Evolutionary conservation across 257 asterid species (phyloP).

Genomic region (Agastache rugosa): DNA sequence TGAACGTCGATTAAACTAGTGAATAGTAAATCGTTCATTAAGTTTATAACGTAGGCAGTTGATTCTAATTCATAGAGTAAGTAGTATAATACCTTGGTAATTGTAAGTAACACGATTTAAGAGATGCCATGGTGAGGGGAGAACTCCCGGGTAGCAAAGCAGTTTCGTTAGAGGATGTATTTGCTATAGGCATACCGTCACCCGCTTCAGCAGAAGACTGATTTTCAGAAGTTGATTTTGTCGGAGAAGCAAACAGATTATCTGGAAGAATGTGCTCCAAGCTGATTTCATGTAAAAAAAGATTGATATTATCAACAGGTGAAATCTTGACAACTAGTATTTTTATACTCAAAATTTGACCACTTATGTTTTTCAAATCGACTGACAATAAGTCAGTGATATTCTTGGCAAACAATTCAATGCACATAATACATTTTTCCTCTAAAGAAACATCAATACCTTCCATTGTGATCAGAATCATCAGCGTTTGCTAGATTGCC

Average conservation of each 20-base stretch:
- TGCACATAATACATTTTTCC: neutral
- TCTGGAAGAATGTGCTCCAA: conserved; percentile 77
- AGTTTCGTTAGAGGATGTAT: conserved; percentile 48
- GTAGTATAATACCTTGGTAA: conserved; percentile 59
- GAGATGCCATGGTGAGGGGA: conserved; percentile 64
- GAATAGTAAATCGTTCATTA: neutral
- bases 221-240: conserved; percentile 55
- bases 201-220: conserved; percentile 37
- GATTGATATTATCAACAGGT: neutral
- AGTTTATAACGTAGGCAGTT: neutral
- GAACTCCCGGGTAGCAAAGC: conserved; percentile 54
- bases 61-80: neutral
- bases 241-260: conserved; percentile 77
- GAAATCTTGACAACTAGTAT: neutral
- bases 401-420: neutral
- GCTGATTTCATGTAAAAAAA: conserved; percentile 49
- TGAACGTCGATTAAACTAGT: conserved; percentile 26
- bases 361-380: neutral
- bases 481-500: conserved; percentile 39
- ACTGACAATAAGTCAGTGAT: too few species aligned
- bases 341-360: neutral
- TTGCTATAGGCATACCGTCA: conserved; percentile 22
- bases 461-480: conserved; percentile 51
- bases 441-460: conserved; percentile 45
- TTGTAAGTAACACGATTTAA: conserved; percentile 65